Base-by-base conservation (phyloP, 805 yeast species). In the Scheffersomyces spartinae region DNA sequence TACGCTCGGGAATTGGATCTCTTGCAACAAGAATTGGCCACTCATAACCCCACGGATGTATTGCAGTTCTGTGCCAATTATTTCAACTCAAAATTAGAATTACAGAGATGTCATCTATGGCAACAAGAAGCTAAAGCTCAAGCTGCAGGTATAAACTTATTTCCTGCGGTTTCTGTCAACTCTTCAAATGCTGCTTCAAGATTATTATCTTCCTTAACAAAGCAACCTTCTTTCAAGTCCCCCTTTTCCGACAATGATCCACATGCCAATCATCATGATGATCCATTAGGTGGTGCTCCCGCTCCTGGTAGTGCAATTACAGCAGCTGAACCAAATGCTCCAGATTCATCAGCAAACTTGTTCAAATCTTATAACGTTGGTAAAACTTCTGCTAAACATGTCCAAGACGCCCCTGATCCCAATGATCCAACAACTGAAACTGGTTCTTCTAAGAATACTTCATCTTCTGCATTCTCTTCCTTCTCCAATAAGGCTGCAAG, bases 61-160 rank as follows among this genome's bases (percentile, higher is more conserved):
- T 47, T 81, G 30, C 85, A 80, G 43, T 81, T 79, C 52, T 76
- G 86, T 41, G 77, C 81, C 29, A 68, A 74, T 49, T 77, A 75
- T 49, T 81, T 81, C 56, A 68, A 67, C 42, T 47, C 61, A 25
- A 68, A 75, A 31, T 54, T 80, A 31, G 74, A 72, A 36, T 63
- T 65, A 16, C 81, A 76, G 42, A 62, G 81, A 43, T 42, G 57
- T 15, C 61, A 59, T 19, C 50, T 65, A 25, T 69, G 72, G 69
- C 47, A 47, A n/a, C 67, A 63, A 30, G 68, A 64, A 39, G 43
- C 55, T 20, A 58, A 56, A 33, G 74, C 73, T 4, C 52, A 48
- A 23, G 55, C 65, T 1, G 62, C 68, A 18, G 77, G 77, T 2
- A 52, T 72, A 16, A 61, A 55, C 21, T 49, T 69, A 36, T 64